Conservation (phyloP, 148 eudicot genomes). For the Rhododendron henanense region DNA sequence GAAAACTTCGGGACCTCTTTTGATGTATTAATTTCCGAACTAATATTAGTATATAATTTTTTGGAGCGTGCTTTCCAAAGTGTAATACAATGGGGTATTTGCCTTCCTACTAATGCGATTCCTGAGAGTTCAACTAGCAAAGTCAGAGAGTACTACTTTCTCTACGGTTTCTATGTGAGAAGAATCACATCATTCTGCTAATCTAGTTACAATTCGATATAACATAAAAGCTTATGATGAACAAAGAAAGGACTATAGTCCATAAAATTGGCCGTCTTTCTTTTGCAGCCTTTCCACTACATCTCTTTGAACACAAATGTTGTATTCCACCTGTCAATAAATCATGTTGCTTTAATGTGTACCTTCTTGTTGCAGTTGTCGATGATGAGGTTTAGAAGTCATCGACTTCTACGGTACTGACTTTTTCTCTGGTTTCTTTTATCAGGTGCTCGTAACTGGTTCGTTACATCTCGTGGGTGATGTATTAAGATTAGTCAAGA, state of each 20-base stretch:
- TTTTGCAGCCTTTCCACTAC: neutral
- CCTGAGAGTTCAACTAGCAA: neutral
- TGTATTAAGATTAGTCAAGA: slow-evolving; percentile 69
- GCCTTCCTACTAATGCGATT: neutral
- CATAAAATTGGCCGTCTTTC: neutral
- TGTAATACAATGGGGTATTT: neutral
- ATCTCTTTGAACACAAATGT: neutral
- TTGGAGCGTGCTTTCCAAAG: neutral
- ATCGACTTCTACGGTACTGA: neutral
- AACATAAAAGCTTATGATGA: neutral
- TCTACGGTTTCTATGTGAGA: neutral
- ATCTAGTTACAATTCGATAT: neutral
- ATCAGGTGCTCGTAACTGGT: slow-evolving; percentile 87
- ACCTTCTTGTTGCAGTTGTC: neutral
- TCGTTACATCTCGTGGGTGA: slow-evolving; percentile 93
- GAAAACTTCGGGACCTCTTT: neutral
- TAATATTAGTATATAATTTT: neutral
- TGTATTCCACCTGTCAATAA: neutral
- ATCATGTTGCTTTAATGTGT: neutral
- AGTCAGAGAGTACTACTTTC: neutral
- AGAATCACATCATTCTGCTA: neutral
- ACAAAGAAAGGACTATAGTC: neutral
- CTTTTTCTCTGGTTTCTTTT: slow-evolving; percentile 2
- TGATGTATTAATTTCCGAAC: neutral
- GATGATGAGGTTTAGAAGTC: neutral